Evolutionary conservation across 2,329 filamentous ascomycete species (phyloP), one percentile per base, ranked within the genome.

Genomic region (Diplodia sapinea): DNA sequence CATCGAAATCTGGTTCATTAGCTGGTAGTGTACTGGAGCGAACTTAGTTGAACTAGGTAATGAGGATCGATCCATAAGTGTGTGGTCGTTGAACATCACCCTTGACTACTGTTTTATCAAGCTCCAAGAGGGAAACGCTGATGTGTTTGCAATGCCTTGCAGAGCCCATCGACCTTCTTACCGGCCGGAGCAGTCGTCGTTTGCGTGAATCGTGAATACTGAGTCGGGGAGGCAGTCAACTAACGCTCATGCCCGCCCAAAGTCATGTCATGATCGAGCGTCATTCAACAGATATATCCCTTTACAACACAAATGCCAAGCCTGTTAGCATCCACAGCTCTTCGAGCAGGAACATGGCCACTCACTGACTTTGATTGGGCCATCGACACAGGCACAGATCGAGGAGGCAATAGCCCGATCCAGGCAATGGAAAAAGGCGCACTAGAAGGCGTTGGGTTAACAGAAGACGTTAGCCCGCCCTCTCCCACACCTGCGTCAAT

Each of bases 401-500:
- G 4, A 62, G 20, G 12, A 17, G 9, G 17, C 59, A 36, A 50
- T 49, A 50, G 40, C 33, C 2, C 13, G 36, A 13, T 17, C 56
- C 56, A 29, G 38, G 12, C 17, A 20, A n/a, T 23, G 20, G 20
- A 56, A 38, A 56, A 38, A 13, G 36, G 17, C 55, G 55, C 54
- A 56, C 55, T 59, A 59, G 36, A 40, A 59, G n/a, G 15, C 55
- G 23, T 43, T 59, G 36, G 20, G 17, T 23, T 40, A 11, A 43
- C 20, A 26, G n/a, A 23, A 29, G 20, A 52, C 26, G 50, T 52
- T 23, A 36, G 31, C 6, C 26, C 52, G 7, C 13, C 33, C 17
- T n/a, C 17, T 8, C 31, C 31, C 33, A 2, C 11, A 36, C 3
- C 9, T 11, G 33, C 20, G 12, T 36, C 36, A 38, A 26, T 33